Percentiles rank a stretch among this genome's conserved stretches.
These are phyloP conservation scores for Boletus sp. DNA, from an alignment of 1,284 basidiomycete genomes.

Conservation along the genomic window DNA sequence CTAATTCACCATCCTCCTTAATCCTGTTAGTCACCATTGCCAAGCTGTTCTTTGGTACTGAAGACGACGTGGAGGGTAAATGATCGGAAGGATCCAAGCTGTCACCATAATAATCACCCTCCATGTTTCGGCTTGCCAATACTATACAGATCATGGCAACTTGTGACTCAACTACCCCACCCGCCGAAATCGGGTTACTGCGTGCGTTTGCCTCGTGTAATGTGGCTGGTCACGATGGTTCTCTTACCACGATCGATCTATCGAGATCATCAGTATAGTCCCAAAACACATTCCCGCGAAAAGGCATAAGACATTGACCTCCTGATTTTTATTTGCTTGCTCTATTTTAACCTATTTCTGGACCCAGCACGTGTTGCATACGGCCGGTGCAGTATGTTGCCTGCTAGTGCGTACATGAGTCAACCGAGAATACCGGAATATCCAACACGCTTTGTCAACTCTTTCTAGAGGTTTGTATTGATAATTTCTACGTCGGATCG, in stretches of 20 bases:
- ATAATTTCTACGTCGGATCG: slow-evolving; percentile 4
- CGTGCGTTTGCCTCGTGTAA: slow-evolving; percentile 18
- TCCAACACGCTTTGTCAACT: neutral
- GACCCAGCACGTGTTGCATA: neutral
- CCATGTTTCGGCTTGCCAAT: slow-evolving; percentile 5
- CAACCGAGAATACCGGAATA: slow-evolving; percentile 15
- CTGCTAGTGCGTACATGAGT: neutral
- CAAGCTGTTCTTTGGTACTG: slow-evolving; percentile 10
- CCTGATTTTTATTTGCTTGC: neutral
- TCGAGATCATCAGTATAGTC: slow-evolving; percentile 16
- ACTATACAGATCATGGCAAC: slow-evolving; percentile 9
- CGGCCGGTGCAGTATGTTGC: neutral
- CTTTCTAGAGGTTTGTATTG: neutral
- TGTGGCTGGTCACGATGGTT: slow-evolving; percentile 8
- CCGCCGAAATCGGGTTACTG: slow-evolving; percentile 5
- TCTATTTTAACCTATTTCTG: slow-evolving; percentile 1
- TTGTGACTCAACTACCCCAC: neutral
- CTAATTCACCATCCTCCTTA: slow-evolving; percentile 23
- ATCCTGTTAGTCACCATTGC: slow-evolving; percentile 19
- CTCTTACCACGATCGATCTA: slow-evolving; percentile 5
- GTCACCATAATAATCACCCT: slow-evolving; percentile 12
- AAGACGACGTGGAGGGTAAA: neutral
- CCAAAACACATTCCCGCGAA: slow-evolving; percentile 3
- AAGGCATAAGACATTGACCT: neutral
- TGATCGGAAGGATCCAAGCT: slow-evolving; percentile 18